Percentiles rank a stretch among this genome's conserved stretches.
Evolutionary conservation across 2,329 filamentous ascomycete species (phyloP).

Genomic region (Fusarium transvaalense): DNA sequence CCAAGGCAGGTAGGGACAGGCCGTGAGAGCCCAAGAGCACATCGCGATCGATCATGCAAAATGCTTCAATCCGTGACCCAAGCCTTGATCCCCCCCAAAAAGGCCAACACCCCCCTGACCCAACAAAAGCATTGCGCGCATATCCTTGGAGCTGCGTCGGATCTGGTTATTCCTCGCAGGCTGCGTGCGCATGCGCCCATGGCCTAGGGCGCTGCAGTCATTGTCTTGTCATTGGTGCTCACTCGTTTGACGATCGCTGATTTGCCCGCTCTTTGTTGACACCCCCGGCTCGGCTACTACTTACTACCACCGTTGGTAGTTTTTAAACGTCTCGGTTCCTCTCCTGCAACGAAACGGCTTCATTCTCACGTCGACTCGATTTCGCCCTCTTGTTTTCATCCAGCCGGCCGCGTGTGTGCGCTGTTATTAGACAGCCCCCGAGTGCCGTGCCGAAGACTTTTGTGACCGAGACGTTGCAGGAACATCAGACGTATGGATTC

Average conservation of each 20-base stretch:
- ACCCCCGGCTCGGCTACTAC: slow-evolving; percentile 1
- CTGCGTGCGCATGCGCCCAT: slow-evolving; percentile 17
- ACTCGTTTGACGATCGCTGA: slow-evolving; percentile 21
- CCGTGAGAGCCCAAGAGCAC: not conserved
- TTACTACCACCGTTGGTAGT: slow-evolving; percentile 6
- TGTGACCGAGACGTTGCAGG: slow-evolving; percentile 6
- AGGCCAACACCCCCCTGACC: slow-evolving; percentile 1
- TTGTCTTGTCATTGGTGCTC: slow-evolving; percentile 21
- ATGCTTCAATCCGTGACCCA: slow-evolving; percentile 15
- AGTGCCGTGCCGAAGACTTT: slow-evolving; percentile 25
- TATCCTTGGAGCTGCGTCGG: slow-evolving; percentile 26
- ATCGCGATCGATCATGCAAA: slow-evolving; percentile 18
- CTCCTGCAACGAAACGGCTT: slow-evolving; percentile 11
- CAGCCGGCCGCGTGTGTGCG: slow-evolving; percentile 37
- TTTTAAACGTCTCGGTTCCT: slow-evolving; percentile 21
- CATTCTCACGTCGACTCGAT: slow-evolving; percentile 25
- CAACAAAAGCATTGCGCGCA: not conserved
- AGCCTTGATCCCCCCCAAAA: not conserved
- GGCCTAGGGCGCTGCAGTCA: slow-evolving; percentile 13
- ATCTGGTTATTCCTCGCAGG: slow-evolving; percentile 19
- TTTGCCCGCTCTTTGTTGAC: slow-evolving; percentile 25
- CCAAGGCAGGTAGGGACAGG: slow-evolving; percentile 5
- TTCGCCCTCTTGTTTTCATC: slow-evolving; percentile 15
- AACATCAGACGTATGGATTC: slow-evolving; percentile 15
- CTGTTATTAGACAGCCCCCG: slow-evolving; percentile 52